Evolutionary conservation across 2,329 filamentous ascomycete species (phyloP), one percentile per base, ranked within the genome.

Genomic region (Torrubiellomyces zombiae): DNA sequence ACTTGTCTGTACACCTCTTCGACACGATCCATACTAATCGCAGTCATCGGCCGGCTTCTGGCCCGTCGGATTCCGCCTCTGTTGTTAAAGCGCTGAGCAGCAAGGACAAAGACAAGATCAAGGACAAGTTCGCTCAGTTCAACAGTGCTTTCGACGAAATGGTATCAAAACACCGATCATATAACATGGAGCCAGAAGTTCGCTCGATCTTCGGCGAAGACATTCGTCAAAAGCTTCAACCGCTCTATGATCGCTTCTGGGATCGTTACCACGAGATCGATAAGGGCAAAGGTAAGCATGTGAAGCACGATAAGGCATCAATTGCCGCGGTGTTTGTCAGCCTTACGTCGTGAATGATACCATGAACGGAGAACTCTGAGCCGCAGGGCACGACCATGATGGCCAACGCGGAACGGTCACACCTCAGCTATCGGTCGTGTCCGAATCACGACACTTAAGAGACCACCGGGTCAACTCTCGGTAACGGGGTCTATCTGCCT

Each of bases 261-360:
- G 89, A 95, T 52, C 69, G 86, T 15, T 98, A 98, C 47, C 85
- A 94, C 47, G 89, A 95, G 53, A 74, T 95, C 35, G 86, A 95
- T 54, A 94, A 93, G 58, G 89, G 89, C 31, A 91, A 85, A 55
- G 86, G 86, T 38, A 98, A 98, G 53, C 92, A 95, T 51, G 83
- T 92, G 48, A 94, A 92, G 57, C 95, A 93, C 48, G 85, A 94
- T 56, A 94, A 94, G 59, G 62, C 63, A 20, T 68, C 72, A 23
- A 75, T 98, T 40, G 70, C 77, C 23, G 67, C 68, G 13, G 60
- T 75, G 7, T 74, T 74, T 39, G 40, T 57, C 26, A 64, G 59
- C 26, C 47, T 72, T 3, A 40, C 43, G 13, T 48, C 48, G 18
- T 52, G 36, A 49, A 10, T 10, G 13, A 6, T n/a, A n/a, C n/a